phyloP scores from a whole-genome alignment of 192 early-diverging fungal genomes.

The Linnemannia elongata region DNA sequence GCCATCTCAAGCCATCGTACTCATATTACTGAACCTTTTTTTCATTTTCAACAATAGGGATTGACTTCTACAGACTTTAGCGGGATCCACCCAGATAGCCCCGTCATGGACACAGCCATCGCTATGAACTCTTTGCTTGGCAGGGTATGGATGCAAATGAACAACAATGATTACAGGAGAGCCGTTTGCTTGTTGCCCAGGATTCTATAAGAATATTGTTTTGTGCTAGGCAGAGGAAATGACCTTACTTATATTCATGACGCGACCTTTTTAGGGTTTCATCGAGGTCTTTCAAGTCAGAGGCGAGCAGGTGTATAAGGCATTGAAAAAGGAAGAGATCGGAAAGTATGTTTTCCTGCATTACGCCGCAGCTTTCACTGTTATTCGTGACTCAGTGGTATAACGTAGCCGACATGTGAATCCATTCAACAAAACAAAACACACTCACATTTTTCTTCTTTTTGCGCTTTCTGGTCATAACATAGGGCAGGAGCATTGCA shows the following conservation, averaged over 20 bases:
- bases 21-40: neutral
- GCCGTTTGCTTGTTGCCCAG: neutral
- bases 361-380: neutral
- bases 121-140: constrained; percentile 33
- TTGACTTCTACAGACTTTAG: constrained; percentile 33
- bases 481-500: constrained; percentile 58
- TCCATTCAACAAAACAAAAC: no score
- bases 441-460: no score
- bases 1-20: no score
- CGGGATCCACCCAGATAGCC: constrained; percentile 13
- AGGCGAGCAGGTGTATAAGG: constrained; percentile 48
- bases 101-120: constrained; percentile 11
- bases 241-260: neutral
- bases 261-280: constrained; percentile 9
- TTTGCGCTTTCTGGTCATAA: neutral
- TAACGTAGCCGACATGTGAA: neutral
- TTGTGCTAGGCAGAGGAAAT: neutral
- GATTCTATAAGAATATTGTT: neutral
- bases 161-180: neutral
- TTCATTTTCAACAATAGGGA: constrained; percentile 13
- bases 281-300: constrained; percentile 47
- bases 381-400: neutral
- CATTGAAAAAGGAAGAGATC: constrained; percentile 37
- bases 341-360: constrained; percentile 27
- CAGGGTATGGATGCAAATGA: constrained; percentile 20